Base-by-base conservation (phyloP, 2,329 filamentous ascomycete genomes). In the Clonostachys rhizophaga region DNA sequence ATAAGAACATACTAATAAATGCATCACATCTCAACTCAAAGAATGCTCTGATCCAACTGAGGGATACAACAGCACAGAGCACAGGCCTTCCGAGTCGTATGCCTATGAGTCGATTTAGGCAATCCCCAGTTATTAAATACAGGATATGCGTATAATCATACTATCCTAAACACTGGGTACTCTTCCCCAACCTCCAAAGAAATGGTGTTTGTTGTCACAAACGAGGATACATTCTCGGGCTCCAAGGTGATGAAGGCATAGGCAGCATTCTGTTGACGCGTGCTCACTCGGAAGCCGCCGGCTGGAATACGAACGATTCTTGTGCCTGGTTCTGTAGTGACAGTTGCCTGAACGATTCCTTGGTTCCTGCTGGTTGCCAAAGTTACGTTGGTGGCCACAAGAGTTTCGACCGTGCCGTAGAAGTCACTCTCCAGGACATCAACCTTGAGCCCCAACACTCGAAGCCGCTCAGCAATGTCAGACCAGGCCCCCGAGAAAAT, bases 401-500 rank as follows among this genome's bases (percentile, higher is more conserved):
- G 44, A 13, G 43, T 43, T n/a, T 51, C 42, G 17, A 51, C 49
- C 1, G 40, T 24, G 13, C 49, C 49, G 9, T 43, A 37, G 36
- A 49, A 51, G 33, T 49, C 47, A 11, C 40, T 17, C 34, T 44
- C 37, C 9, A 51, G 44, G 34, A 43, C 34, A 13, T 46, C 43
- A 9, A 51, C 42, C 36, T 47, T 45, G 12, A 51, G 44, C 12
- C 47, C 47, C 12, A 48, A 47, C 30, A 47, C 39, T n/a, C 44
- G 40, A 10, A 51, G 47, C 13, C 43, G 36, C 11, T 51, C 49
- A 12, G 47, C 49, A 13, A 51, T 43, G 20, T 49, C 47, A 11
- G 40, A 18, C 34, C 45, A 51, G 14, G 49, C 49, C 10, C 35
- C 20, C 8, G 49, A 44, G 47, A 51, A 51, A 18, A 51, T 45